phyloP scores from a whole-genome alignment of 768 basidiomycete species.

The Boletus sensibilis region DNA sequence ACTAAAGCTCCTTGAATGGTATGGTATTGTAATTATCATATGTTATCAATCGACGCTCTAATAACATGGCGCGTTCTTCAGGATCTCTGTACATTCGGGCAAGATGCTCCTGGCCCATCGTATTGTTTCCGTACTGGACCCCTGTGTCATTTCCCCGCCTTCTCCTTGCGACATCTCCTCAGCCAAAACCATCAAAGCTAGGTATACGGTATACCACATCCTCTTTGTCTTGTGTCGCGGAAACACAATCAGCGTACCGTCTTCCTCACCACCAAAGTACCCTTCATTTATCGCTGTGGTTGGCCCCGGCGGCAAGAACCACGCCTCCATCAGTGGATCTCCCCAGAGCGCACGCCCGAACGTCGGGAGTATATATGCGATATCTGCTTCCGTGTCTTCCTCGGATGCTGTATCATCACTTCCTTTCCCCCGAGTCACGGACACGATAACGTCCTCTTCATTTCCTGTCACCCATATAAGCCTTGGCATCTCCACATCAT shows the following conservation, averaged over 20 bases:
- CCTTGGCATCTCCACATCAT: slow-evolving; percentile 71
- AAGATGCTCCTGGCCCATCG: slow-evolving; percentile 44
- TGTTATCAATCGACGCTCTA: slow-evolving; percentile 8
- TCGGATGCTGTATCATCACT: slow-evolving; percentile 8
- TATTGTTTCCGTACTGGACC: slow-evolving; percentile 22
- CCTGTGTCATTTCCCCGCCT: slow-evolving; percentile 23
- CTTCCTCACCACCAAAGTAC: slow-evolving; percentile 48
- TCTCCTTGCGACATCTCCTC: slow-evolving; percentile 32
- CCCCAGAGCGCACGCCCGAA: slow-evolving; percentile 66
- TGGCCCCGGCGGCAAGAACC: slow-evolving; percentile 53
- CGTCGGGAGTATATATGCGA: slow-evolving; percentile 39
- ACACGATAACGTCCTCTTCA: slow-evolving; percentile 57
- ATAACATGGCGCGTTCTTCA: slow-evolving; percentile 44
- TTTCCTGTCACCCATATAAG: slow-evolving; percentile 63
- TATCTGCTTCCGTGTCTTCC: slow-evolving; percentile 24
- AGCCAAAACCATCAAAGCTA: slow-evolving; percentile 53
- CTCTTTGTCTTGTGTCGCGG: slow-evolving; percentile 72
- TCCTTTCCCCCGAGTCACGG: slow-evolving; percentile 26
- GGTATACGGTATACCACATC: slow-evolving; percentile 71
- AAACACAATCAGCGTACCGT: slow-evolving; percentile 51
- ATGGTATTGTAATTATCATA: background rate
- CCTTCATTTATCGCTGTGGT: slow-evolving; percentile 57
- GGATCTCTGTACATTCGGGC: slow-evolving; percentile 37
- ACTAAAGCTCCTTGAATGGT: background rate
- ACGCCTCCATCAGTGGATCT: slow-evolving; percentile 69